These are phyloP conservation scores for Prunus persica DNA, from an alignment of 306 rosid species.

Conservation along the genomic window DNA sequence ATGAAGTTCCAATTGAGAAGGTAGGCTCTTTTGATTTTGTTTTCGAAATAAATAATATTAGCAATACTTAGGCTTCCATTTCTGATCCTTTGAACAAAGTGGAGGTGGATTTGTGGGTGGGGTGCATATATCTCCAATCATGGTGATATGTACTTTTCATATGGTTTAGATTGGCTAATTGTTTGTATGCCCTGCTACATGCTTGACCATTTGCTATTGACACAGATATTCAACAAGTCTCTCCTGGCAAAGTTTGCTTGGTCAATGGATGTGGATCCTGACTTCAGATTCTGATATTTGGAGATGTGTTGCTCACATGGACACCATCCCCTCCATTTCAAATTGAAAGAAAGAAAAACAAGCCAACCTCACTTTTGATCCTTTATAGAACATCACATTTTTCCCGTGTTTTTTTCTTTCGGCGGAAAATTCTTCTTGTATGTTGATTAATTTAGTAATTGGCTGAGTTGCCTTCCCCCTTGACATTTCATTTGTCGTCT, in stretches of 20 bases:
- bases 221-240: conserved; percentile 87
- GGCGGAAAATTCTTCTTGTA: conserved; percentile 53
- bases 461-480: conserved; percentile 34
- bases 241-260: conserved; percentile 81
- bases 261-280: conserved; percentile 98
- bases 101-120: no score
- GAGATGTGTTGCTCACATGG: conserved; percentile 14
- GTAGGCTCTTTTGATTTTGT: conserved; percentile 22
- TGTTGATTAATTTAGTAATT: conserved; percentile 71
- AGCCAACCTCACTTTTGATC: conserved; percentile 17
- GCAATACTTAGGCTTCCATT: no score
- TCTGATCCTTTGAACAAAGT: no score
- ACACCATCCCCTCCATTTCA: neutral
- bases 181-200: neutral
- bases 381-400: conserved; percentile 21
- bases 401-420: conserved; percentile 15
- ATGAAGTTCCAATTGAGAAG: conserved; percentile 94
- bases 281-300: conserved; percentile 78
- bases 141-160: neutral
- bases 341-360: conserved; percentile 10
- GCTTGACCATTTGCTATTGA: neutral
- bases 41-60: no score
- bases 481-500: no score
- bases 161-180: neutral
- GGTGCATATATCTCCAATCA: no score